Conservation (phyloP, 371 early-diverging fungal genomes). For the Fennellomyces sp. region DNA sequence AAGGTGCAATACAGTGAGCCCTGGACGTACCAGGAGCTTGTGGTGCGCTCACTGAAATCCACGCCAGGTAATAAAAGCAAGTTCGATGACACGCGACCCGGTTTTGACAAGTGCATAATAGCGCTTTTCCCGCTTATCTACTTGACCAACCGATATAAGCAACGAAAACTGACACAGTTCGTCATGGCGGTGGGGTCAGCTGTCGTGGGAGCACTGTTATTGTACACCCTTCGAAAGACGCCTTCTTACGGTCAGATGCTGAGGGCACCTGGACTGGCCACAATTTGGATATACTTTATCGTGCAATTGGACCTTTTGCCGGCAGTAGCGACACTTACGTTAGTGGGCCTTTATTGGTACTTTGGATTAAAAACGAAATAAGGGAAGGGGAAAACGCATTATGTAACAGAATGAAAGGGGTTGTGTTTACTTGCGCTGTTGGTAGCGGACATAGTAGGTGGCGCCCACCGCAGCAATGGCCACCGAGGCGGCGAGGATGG, state of each 20-base stretch:
- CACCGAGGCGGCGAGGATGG: not conserved
- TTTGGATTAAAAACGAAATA: slow-evolving; percentile 37
- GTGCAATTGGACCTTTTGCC: slow-evolving; percentile 61
- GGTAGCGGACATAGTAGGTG: slow-evolving; percentile 2
- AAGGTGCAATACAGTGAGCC: slow-evolving; percentile 60
- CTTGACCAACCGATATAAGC: slow-evolving; percentile 55
- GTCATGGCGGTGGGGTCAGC: slow-evolving; percentile 48
- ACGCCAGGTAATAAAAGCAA: slow-evolving; percentile 52
- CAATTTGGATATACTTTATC: slow-evolving; percentile 62
- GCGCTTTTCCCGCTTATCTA: slow-evolving; percentile 58
- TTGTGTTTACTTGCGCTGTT: slow-evolving; percentile 4
- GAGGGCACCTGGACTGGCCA: slow-evolving; percentile 64
- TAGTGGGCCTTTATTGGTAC: slow-evolving; percentile 56
- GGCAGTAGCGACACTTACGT: slow-evolving; percentile 46
- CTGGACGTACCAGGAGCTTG: slow-evolving; percentile 41
- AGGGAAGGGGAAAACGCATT: not conserved
- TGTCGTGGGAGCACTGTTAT: slow-evolving; percentile 50
- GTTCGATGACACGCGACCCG: not conserved
- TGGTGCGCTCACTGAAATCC: slow-evolving; percentile 38
- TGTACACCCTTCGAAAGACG: slow-evolving; percentile 57
- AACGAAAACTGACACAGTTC: slow-evolving; percentile 35
- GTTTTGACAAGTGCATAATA: slow-evolving; percentile 15
- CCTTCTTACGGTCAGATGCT: slow-evolving; percentile 68
- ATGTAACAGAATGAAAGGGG: not conserved
- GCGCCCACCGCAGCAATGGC: slow-evolving; percentile 6